Evolutionary conservation across 1,284 basidiomycete species (phyloP).

Genomic region (Thecaphora thlaspeos): DNA sequence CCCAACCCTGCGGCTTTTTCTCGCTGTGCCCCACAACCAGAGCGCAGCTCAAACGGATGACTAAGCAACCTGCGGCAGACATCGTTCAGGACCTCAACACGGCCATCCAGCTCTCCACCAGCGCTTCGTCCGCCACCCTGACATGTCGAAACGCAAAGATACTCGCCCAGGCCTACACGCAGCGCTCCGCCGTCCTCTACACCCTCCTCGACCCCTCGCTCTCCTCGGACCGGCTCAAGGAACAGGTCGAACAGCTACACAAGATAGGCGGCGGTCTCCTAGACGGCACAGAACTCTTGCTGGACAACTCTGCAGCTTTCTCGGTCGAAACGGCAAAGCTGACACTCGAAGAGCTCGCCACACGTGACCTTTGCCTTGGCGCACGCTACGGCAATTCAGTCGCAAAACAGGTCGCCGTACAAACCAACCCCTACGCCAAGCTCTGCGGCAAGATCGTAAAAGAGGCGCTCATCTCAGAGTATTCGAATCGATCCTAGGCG

Average conservation of each 20-base stretch:
- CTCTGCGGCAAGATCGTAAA: background rate
- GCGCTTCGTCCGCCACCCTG: background rate
- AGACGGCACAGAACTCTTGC: background rate
- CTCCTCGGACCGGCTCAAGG: background rate
- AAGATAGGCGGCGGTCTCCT: background rate
- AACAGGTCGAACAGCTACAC: background rate
- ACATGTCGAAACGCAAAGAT: background rate
- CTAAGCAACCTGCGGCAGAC: background rate
- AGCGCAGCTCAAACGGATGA: background rate
- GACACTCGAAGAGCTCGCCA: background rate
- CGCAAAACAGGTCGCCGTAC: background rate
- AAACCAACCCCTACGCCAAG: constrained; percentile 2
- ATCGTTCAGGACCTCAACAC: background rate
- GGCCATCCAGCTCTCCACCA: background rate
- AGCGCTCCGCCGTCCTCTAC: background rate
- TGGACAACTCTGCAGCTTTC: background rate
- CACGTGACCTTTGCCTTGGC: background rate
- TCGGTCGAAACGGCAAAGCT: background rate
- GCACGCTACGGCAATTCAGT: background rate
- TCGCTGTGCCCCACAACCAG: background rate
- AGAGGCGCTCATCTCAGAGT: background rate
- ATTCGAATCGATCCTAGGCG: background rate
- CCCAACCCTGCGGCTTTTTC: background rate
- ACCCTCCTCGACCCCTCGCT: background rate
- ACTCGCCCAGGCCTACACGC: background rate